A percentile compares a stretch with the other conserved stretches of the same genome.
Conservation (phyloP, 202 grass and related monocot genomes). For the Bolboschoenoplectus hybrid region DNA sequence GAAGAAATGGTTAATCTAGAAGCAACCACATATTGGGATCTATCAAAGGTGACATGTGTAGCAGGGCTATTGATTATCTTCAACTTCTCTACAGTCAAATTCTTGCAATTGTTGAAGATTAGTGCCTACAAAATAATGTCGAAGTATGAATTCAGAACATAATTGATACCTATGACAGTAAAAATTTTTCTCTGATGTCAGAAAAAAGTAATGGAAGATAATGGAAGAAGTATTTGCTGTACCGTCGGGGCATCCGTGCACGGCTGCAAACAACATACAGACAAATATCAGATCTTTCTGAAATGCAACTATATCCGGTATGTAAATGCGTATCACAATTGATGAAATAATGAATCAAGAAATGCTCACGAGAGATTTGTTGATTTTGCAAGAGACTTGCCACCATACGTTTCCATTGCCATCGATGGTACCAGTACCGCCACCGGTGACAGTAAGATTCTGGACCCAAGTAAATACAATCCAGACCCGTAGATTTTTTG, state of each 20-base stretch:
- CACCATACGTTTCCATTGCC: constrained; percentile 72
- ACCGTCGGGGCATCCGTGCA: constrained; percentile 59
- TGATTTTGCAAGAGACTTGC: constrained; percentile 55
- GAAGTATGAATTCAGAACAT: not conserved
- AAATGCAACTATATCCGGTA: not conserved
- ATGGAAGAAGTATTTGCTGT: not conserved
- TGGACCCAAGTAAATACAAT: constrained; percentile 42
- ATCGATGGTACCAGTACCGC: constrained; percentile 54
- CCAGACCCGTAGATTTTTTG: constrained; percentile 44
- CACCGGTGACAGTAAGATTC: constrained; percentile 44
- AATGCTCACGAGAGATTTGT: constrained; percentile 50
- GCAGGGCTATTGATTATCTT: constrained; percentile 51
- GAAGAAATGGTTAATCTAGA: constrained; percentile 49
- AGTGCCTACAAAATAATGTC: constrained; percentile 43
- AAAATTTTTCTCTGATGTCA: not conserved
- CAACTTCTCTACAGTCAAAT: constrained; percentile 52
- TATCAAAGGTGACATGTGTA: constrained; percentile 57
- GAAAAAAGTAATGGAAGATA: not conserved
- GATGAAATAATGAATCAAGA: not conserved
- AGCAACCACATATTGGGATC: constrained; percentile 42
- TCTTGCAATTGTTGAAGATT: constrained; percentile 53
- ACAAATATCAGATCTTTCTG: constrained; percentile 33
- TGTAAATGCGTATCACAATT: not conserved
- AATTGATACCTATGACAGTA: not conserved
- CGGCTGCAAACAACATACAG: constrained; percentile 41